These are phyloP conservation scores for Solanum bulbocastanum DNA, from an alignment of 257 asterid species.

Conservation along the genomic window DNA sequence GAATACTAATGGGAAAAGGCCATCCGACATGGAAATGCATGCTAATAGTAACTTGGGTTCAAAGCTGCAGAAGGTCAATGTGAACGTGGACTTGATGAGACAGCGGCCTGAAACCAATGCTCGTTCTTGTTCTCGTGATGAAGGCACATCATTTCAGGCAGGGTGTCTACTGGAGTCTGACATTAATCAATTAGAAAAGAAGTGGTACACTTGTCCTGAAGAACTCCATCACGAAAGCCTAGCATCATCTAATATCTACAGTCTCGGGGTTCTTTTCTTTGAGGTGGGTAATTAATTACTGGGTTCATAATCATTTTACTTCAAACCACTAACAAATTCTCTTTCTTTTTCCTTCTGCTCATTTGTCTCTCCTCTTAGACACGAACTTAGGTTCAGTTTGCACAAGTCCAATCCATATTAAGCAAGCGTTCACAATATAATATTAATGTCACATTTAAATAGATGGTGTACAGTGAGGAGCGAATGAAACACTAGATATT, in stretches of 20 bases:
- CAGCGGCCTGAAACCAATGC: neutral
- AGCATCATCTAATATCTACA: slow-evolving; percentile 28
- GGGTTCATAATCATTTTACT: neutral
- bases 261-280: slow-evolving; percentile 38
- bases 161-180: neutral
- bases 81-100: neutral
- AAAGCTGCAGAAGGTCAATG: slow-evolving; percentile 16
- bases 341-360: neutral
- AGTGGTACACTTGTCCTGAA: slow-evolving; percentile 38
- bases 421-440: neutral
- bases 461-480: neutral
- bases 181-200: slow-evolving; percentile 18
- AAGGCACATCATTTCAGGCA: neutral
- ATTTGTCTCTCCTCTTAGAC: neutral
- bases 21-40: slow-evolving; percentile 1
- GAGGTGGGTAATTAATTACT: slow-evolving; percentile 19
- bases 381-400: neutral
- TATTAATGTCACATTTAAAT: neutral
- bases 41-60: neutral
- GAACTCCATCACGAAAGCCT: slow-evolving; percentile 4
- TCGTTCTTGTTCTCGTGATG: neutral
- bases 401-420: neutral
- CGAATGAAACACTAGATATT: neutral
- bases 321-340: neutral
- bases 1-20: slow-evolving; percentile 14